Base-by-base conservation (phyloP, 345 rosid genomes). In the Toxicodendron radicans region DNA sequence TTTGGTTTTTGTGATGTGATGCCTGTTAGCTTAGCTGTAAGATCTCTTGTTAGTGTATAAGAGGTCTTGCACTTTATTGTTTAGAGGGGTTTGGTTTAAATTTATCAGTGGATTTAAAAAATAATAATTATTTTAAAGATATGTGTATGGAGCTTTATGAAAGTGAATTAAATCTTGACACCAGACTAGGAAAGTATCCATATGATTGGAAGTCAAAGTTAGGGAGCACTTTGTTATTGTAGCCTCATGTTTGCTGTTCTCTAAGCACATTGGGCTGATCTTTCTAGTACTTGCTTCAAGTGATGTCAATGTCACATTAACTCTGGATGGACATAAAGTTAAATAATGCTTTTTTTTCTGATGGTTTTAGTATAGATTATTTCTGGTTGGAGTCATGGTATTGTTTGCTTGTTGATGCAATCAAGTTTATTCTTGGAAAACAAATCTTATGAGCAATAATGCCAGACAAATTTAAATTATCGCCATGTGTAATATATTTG, bases 181-280 rank as follows among this genome's bases (percentile, higher is more conserved):
- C 35, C 33, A 13, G 20, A 61, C 51, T 35, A 21, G 53, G 51
- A 62, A 52, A 43, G 51, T 53, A 18, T 73, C 24, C 21, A 61
- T 43, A 32, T 58, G 4, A 20, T 43, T 35, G 16, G 73, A 35
- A 71, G 71, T 68, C 45, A 56, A 35, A 71, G 71, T 68, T 43
- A 49, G 12, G 49, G 41, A 6, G 30, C 49, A 20, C 20, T 41
- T 45, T 18, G 35, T 53, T 11, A 21, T 71, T 73, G 32, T 51
- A 43, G 16, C 49, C n/a, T 68, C 69, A 49, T 61, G 32, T 69
- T 69, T 46, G 23, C 45, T 69, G n/a, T n/a, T 23, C 43, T 52
- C 17, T 14, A 49, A 46, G 56, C 41, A 27, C 53, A 18, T 70
- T 56, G 53, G 45, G 24, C 64, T 70, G 62, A 58, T 35, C 64